phyloP scores from a whole-genome alignment of 2,329 filamentous ascomycete species.

The Trichophyton verrucosum region DNA sequence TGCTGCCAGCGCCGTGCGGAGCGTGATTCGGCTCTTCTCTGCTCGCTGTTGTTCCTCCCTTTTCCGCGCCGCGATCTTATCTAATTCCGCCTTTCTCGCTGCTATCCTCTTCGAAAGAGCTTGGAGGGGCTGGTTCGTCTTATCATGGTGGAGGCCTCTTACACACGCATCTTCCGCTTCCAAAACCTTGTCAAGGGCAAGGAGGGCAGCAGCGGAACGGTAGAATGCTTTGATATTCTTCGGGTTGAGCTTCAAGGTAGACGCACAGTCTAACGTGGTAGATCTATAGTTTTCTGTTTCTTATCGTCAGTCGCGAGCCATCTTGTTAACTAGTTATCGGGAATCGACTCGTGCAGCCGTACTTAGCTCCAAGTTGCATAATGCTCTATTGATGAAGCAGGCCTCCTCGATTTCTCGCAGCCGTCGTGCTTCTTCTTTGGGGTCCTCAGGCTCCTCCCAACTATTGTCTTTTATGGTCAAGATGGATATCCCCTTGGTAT shows the following conservation, averaged over 20 bases:
- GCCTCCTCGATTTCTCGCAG: slow-evolving; percentile 58
- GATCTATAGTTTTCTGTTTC: slow-evolving; percentile 65
- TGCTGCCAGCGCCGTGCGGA: slow-evolving; percentile 54
- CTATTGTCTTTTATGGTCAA: slow-evolving; percentile 46
- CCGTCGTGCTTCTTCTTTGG: slow-evolving; percentile 46
- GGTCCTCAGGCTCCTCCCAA: slow-evolving; percentile 40
- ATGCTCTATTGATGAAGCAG: slow-evolving; percentile 73
- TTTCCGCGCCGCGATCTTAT: slow-evolving; percentile 45
- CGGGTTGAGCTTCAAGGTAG: slow-evolving; percentile 65
- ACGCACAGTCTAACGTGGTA: slow-evolving; percentile 72
- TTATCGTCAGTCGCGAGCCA: too few relatives aligned
- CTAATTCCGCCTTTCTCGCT: slow-evolving; percentile 44
- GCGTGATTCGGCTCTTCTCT: slow-evolving; percentile 46
- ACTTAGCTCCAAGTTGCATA: slow-evolving; percentile 77
- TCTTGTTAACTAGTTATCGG: too few relatives aligned
- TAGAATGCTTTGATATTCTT: slow-evolving; percentile 83
- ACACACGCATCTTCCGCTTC: slow-evolving; percentile 73
- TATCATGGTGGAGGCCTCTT: slow-evolving; percentile 61
- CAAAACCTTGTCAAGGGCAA: slow-evolving; percentile 62
- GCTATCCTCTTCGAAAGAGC: slow-evolving; percentile 51
- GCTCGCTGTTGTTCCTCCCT: slow-evolving; percentile 34
- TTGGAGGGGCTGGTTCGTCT: slow-evolving; percentile 54
- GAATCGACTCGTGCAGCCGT: slow-evolving; percentile 14
- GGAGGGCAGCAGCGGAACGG: slow-evolving; percentile 64
- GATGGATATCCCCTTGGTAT: slow-evolving; percentile 70